Evolutionary conservation across 208 protist genomes (phyloP), one percentile per base, ranked within the genome.

Genomic region (Angomonas deanei): DNA sequence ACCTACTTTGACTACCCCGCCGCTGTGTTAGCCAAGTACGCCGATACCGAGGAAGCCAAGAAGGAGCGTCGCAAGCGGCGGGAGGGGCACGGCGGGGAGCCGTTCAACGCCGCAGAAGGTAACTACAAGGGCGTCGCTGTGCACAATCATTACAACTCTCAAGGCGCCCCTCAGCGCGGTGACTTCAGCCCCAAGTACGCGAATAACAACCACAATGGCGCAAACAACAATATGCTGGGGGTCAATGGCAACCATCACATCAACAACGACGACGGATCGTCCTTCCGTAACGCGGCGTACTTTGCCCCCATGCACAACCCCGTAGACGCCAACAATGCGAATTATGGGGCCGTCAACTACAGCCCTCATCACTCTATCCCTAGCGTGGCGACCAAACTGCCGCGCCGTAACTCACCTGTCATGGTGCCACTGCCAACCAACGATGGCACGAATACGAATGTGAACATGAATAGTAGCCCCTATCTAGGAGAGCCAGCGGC

Each of bases 1-100:
- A 73, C 64, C 17, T 81, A 86, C 68, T 94, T 94, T 64, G 48
- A 66, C 53, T 72, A 74, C 27, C 64, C 81, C 2, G 72, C 84
- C 26, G 68, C 80, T 31, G 74, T 90, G 17, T 69, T 94, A n/a
- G 88, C 84, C 47, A 94, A 94, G 70, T 92, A 86, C 67, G 84
- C 82, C 27, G 88, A 94, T 68, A 84, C 61, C 24, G 82, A 89
- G 1, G 88, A 90, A 58, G 73, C 82, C 15, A 94, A 94, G 64
- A 72, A 68, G 0, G 84, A 94, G 71, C 79, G 88, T 1, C 84
- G 88, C 10, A 78, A 77, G 13, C 81, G 88, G 15, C 76, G 88
- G 1, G 84, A 90, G 53, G 61, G 70, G 60, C 48, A 38, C 46
- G 27, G 15, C 10, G 17, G 30, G 19, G 59, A 17, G 2, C 34